Conservation (phyloP, 495 filamentous ascomycete genomes). For the Hypoxylon perforatum region DNA sequence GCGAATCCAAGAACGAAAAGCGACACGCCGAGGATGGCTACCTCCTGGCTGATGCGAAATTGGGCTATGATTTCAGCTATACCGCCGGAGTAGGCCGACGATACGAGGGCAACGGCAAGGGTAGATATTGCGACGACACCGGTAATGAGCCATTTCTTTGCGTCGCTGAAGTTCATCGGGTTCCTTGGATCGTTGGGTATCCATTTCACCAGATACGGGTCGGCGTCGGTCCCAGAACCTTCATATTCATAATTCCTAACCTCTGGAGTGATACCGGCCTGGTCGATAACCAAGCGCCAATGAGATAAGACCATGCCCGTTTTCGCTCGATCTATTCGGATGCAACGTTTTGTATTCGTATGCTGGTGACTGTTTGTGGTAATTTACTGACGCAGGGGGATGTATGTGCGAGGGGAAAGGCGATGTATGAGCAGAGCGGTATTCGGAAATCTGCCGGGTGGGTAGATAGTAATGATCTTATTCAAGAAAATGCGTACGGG, state of each 20-base stretch:
- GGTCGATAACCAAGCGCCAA: slow-evolving; percentile 35
- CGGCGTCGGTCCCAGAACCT: slow-evolving; percentile 74
- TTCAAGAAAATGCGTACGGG: neutral
- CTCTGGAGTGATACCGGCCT: slow-evolving; percentile 45
- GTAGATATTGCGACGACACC: slow-evolving; percentile 66
- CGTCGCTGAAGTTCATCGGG: slow-evolving; percentile 65
- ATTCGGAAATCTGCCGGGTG: neutral
- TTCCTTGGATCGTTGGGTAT: slow-evolving; percentile 74
- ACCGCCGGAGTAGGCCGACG: slow-evolving; percentile 55
- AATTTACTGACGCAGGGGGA: neutral
- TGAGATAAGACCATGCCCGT: neutral
- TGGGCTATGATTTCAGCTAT: slow-evolving; percentile 45
- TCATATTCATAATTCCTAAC: slow-evolving; percentile 69
- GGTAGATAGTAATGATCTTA: too few relatives aligned
- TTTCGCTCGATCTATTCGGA: neutral
- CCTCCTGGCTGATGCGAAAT: slow-evolving; percentile 53
- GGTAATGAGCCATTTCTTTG: slow-evolving; percentile 68
- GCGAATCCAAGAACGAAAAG: slow-evolving; percentile 62
- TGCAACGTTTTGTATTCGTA: too few relatives aligned
- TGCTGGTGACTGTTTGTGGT: too few relatives aligned
- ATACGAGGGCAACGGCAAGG: slow-evolving; percentile 66
- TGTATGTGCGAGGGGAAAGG: neutral
- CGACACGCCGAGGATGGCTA: slow-evolving; percentile 55
- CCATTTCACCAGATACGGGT: slow-evolving; percentile 77
- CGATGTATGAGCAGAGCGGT: neutral